Evolutionary conservation across 805 yeast genomes (phyloP), one percentile per base, ranked within the genome.

Genomic region (Zygosaccharomyces kombuchaensis): DNA sequence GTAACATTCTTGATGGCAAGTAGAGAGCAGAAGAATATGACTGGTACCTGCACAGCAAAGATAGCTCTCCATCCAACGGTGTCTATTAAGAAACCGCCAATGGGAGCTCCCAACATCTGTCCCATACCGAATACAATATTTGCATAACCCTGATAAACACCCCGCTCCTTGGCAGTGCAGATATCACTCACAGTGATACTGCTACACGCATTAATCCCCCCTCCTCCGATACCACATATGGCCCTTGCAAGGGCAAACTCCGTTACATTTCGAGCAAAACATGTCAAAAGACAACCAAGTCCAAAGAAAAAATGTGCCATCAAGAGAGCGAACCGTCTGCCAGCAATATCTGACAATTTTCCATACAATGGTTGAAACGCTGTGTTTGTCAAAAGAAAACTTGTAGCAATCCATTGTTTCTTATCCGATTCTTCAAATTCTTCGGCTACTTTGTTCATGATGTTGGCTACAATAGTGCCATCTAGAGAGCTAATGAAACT

Each of bases 161-260:
- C 95, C 40, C 96, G 72, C 45, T 84, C 80, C 48, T 90, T 73
- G 40, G 83, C 72, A 0, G 93, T 81, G 22, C 89, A 82, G 38
- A 87, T 69, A 63, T 88, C 96, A 22, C 87, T 78, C 55, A 84
- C 75, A 2, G 89, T 75, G 46, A 88, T 84, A 6, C 95, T 82
- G 13, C 87, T 77, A 54, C 87, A 68, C 0, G 90, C 75, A 41
- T 82, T 78, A 58, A 88, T 76, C 1, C 96, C 96, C 5, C 95
- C 93, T n/a, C 95, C 96, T 9, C 96, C 96, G 45, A 85, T 75
- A 14, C 96, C 96, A 21, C 95, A 81, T 41, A 88, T 71, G 50
- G 87, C 79, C 56, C 87, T 70, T 3, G 84, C 84, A 23, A 76
- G 50, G 56, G 76, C 58, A 63, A 79, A 63, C 40, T 64, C 60